Percentiles rank a stretch among this genome's conserved stretches.
phyloP scores from a whole-genome alignment of 2,329 filamentous ascomycete species.

The Penicillium sp. region DNA sequence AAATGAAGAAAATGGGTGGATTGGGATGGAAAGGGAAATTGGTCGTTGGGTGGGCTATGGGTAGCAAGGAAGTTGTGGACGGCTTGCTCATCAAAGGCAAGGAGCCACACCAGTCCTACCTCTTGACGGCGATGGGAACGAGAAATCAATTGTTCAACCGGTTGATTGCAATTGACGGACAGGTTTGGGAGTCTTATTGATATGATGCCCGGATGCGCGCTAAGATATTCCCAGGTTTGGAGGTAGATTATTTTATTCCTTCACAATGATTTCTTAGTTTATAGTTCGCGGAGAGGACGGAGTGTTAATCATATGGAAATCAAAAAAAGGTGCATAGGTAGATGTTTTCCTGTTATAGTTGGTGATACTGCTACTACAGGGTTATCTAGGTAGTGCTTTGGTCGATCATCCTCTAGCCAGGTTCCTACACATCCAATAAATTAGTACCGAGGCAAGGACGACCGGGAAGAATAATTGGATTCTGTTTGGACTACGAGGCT shows the following conservation, averaged over 20 bases:
- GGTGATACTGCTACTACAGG: too few relatives aligned
- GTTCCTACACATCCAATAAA: too few relatives aligned
- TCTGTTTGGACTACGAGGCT: too few relatives aligned
- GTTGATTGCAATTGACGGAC: slow-evolving; percentile 67
- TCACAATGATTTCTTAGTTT: too few relatives aligned
- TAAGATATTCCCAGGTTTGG: slow-evolving; percentile 26
- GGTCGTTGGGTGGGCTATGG: slow-evolving; percentile 71
- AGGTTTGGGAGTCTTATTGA: slow-evolving; percentile 79
- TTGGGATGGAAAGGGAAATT: slow-evolving; percentile 81
- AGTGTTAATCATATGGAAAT: too few relatives aligned
- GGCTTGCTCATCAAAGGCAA: slow-evolving; percentile 63
- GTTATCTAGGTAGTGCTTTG: too few relatives aligned
- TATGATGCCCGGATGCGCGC: slow-evolving; percentile 9
- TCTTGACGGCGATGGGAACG: slow-evolving; percentile 66
- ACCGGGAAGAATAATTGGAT: too few relatives aligned
- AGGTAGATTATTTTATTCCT: slow-evolving; percentile 6
- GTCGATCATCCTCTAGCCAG: too few relatives aligned
- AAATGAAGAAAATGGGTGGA: slow-evolving; percentile 73
- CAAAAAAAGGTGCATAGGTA: too few relatives aligned
- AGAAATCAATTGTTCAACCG: slow-evolving; percentile 79
- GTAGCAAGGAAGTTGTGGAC: slow-evolving; percentile 67
- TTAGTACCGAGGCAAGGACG: too few relatives aligned
- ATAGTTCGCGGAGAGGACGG: too few relatives aligned
- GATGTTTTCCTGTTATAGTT: too few relatives aligned
- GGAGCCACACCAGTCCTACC: slow-evolving; percentile 49